These are phyloP conservation scores for Leccinum angustisporum DNA, from an alignment of 1,284 basidiomycete genomes.

Conservation along the genomic window DNA sequence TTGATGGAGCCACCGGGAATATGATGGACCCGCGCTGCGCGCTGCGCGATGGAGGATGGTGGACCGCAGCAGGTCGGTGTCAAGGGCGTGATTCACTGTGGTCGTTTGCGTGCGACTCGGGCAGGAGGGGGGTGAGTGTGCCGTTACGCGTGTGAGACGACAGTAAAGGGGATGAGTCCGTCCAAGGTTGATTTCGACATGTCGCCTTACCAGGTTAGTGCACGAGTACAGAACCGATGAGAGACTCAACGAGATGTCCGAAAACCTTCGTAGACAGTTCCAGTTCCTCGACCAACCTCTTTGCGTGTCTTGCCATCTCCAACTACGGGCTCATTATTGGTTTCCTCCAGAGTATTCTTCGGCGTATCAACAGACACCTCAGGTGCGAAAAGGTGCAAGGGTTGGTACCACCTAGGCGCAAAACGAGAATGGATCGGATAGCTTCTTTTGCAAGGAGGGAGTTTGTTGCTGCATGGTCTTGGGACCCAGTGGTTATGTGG, in stretches of 20 bases:
- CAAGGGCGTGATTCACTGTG: constrained; percentile 33
- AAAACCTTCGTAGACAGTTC: constrained; percentile 59
- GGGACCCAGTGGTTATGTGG: constrained; percentile 48
- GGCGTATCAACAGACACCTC: constrained; percentile 6
- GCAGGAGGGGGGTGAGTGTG: constrained; percentile 78
- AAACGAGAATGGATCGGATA: constrained; percentile 56
- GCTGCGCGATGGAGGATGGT: constrained; percentile 62
- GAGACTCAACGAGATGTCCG: constrained; percentile 73
- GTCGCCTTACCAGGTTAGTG: too few species aligned
- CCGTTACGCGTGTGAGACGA: constrained; percentile 52
- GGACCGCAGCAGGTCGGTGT: constrained; percentile 55
- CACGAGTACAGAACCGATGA: constrained; percentile 55
- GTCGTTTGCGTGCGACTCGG: constrained; percentile 49
- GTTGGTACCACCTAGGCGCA: constrained; percentile 63
- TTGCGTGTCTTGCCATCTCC: constrained; percentile 43
- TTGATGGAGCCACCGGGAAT: constrained; percentile 97
- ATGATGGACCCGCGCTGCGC: constrained; percentile 59
- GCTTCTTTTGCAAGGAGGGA: constrained; percentile 63
- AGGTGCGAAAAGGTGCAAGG: constrained; percentile 40
- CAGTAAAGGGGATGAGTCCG: too few species aligned
- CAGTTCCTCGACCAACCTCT: constrained; percentile 26
- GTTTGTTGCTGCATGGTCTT: constrained; percentile 75
- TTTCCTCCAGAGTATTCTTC: constrained; percentile 14
- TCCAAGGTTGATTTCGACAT: too few species aligned
- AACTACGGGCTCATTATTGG: constrained; percentile 29